Conservation (phyloP, 164 flowering plant species). For the Tetrastigma voinierianum region DNA sequence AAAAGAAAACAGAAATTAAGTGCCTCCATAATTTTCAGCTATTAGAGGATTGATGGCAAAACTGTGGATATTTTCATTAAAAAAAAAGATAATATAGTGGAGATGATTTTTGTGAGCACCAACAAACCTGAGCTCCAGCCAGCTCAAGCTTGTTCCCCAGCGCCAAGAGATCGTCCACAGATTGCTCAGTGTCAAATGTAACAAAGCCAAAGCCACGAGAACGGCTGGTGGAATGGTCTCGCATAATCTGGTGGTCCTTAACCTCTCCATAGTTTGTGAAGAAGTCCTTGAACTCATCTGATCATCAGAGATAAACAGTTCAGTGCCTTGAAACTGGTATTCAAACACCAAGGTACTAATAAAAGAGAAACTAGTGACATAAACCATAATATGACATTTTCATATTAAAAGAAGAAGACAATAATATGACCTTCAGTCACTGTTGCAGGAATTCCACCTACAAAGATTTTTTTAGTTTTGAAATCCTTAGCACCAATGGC, state of each 20-base stretch:
- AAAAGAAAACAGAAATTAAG: no score
- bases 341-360: neutral
- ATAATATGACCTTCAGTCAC: conserved; percentile 55
- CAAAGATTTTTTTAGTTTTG: conserved; percentile 87
- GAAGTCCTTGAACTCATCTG: conserved; percentile 87
- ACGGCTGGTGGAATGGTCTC: conserved; percentile 72
- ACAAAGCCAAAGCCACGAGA: conserved; percentile 93
- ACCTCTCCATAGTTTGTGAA: conserved; percentile 74
- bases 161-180: conserved; percentile 66
- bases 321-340: neutral
- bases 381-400: neutral
- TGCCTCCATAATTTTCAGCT: no score
- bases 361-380: neutral
- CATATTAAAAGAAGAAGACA: neutral
- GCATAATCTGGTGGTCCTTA: conserved; percentile 77
- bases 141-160: conserved; percentile 68
- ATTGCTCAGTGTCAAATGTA: conserved; percentile 64
- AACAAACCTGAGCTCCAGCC: conserved; percentile 67
- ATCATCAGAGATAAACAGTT: conserved; percentile 1
- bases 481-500: conserved; percentile 57
- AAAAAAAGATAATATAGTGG: no score
- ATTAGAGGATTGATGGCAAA: no score
- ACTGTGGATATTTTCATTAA: no score
- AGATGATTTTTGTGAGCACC: neutral
- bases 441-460: conserved; percentile 80